Base-by-base conservation (phyloP, 257 asterid genomes). In the Nicotiana attenuata region DNA sequence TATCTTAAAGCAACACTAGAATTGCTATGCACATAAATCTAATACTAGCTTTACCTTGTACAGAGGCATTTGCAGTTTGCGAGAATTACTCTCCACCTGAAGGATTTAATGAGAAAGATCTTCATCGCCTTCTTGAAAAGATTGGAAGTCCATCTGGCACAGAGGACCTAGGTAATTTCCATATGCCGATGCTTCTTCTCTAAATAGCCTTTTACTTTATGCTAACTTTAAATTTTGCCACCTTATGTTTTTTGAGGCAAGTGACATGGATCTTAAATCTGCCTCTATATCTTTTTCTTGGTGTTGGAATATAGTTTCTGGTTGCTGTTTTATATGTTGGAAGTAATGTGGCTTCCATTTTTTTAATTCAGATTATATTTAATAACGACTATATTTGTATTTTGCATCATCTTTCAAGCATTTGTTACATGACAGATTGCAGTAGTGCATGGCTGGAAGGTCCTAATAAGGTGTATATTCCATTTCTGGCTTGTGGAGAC, bases 391-490 rank as follows among this genome's bases (percentile, higher is more conserved):
- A 24, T 24, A 75, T 50, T 20, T 75, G 24, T 75, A 15, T 26
- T 16, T 75, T 14, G 19, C 63, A 50, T 75, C 33, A 50, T 75
- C 63, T n/a, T 41, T 65, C 76, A 13, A 61, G 20, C 73, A 24
- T 57, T n/a, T 77, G 38, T 78, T 50, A 19, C 20, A 11, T 65
- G 29, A 60, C 99, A 96, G 99, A 96, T 87, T 94, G 98, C 90
- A 93, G 98, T 88, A 96, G 98, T 83, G 98, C 91, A 78, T 94
- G 98, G 98, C 88, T 96, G 63, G 99, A 94, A 91, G 99, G 98
- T 68, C 93, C 94, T 75, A 93, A 94, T 87, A 94, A 94, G 91
- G 97, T 93, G 59, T 93, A 94, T 82, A 94, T 96, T 26, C 98
- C 98, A 16, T 96, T 96, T 85, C 84, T 94, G 89, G 99, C 99